Conservation (phyloP, 2,329 filamentous ascomycete species). For the Lasiodiplodia gonubiensis region DNA sequence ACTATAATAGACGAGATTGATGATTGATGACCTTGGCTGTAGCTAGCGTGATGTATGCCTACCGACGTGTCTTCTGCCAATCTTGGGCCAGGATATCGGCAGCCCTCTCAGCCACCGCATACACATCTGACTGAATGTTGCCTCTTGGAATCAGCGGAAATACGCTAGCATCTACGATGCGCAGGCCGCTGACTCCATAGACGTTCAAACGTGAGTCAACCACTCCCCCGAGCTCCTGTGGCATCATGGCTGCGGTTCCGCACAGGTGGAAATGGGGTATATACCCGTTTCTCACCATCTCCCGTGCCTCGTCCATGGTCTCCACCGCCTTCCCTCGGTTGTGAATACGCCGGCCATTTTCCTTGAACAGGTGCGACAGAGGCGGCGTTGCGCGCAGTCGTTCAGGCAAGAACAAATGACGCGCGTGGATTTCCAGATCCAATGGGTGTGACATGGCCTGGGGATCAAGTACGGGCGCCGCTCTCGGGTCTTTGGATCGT, state of each 20-base stretch:
- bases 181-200: conserved; percentile 37
- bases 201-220: conserved; percentile 40
- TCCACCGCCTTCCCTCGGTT: background rate
- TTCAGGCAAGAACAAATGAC: conserved; percentile 43
- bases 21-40: background rate
- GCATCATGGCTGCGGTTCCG: conserved; percentile 43
- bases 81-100: conserved; percentile 37
- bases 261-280: conserved; percentile 42
- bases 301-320: conserved; percentile 8
- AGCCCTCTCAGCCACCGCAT: conserved; percentile 43
- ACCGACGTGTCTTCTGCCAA: background rate
- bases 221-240: conserved; percentile 39
- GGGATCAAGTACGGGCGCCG: conserved; percentile 47
- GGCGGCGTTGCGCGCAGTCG: conserved; percentile 42
- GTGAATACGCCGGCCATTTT: conserved; percentile 35
- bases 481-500: conserved; percentile 39
- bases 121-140: conserved; percentile 43
- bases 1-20: conserved; percentile 23
- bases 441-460: conserved; percentile 49
- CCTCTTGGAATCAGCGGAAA: conserved; percentile 41
- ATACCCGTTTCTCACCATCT: conserved; percentile 32
- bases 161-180: conserved; percentile 42
- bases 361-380: conserved; percentile 42
- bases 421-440: conserved; percentile 49
- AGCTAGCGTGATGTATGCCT: background rate